Evolutionary conservation across 371 early-diverging fungal species (phyloP).

Genomic region (Lichtheimia ornata): DNA sequence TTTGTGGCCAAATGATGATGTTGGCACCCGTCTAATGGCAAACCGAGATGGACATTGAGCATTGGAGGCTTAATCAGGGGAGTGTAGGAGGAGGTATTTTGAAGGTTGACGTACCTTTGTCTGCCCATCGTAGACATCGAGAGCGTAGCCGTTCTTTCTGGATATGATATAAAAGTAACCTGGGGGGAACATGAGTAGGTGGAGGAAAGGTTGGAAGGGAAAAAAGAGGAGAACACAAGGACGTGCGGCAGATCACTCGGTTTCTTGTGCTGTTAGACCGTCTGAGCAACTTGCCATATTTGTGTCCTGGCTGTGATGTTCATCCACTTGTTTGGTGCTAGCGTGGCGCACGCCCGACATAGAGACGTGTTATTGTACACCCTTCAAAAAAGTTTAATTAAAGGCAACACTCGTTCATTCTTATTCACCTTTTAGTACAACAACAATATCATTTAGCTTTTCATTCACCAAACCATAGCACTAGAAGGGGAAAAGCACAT

Average conservation of each 20-base stretch:
- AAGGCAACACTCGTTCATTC: too few species aligned
- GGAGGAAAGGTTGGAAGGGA: neutral
- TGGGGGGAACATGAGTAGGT: slow-evolving; percentile 36
- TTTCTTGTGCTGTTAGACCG: too few species aligned
- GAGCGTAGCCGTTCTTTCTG: slow-evolving; percentile 46
- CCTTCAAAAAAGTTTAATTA: too few species aligned
- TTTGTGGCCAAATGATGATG: slow-evolving; percentile 54
- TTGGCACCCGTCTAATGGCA: slow-evolving; percentile 38
- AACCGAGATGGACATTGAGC: neutral
- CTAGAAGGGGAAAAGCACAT: too few species aligned
- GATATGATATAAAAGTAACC: slow-evolving; percentile 49
- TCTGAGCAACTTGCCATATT: too few species aligned
- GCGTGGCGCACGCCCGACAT: too few species aligned
- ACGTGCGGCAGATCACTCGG: neutral
- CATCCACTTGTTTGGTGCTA: too few species aligned
- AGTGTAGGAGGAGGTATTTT: neutral
- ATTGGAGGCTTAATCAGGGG: neutral
- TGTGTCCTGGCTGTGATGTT: too few species aligned
- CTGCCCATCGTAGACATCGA: slow-evolving; percentile 54
- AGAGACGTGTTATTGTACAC: too few species aligned
- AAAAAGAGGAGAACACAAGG: neutral
- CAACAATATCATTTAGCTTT: too few species aligned
- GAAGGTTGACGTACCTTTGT: slow-evolving; percentile 27
- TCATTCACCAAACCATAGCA: too few species aligned
- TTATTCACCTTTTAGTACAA: too few species aligned